phyloP scores from a whole-genome alignment of 768 basidiomycete species.

The Mycena haematopus region DNA sequence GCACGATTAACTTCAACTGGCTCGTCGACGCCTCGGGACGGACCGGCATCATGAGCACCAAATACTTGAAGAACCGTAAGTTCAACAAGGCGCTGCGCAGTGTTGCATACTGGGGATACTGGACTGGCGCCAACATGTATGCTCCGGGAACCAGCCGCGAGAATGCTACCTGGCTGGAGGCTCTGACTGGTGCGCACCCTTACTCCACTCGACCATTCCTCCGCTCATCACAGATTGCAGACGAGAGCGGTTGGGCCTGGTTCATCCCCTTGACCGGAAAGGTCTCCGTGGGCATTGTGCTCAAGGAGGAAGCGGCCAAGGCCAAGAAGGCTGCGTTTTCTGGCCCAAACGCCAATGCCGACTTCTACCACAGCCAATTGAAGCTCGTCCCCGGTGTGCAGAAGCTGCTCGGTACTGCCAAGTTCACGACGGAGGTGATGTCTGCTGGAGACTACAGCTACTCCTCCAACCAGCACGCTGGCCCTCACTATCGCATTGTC shows the following conservation, averaged over 20 bases:
- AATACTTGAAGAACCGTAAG: slow-evolving; percentile 53
- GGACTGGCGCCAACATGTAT: slow-evolving; percentile 46
- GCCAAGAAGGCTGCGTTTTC: slow-evolving; percentile 21
- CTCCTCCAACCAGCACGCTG: slow-evolving; percentile 11
- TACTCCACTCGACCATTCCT: too few species aligned
- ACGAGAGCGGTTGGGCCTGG: slow-evolving; percentile 46
- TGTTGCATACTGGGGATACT: slow-evolving; percentile 60
- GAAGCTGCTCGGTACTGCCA: neutral
- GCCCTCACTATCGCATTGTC: slow-evolving; percentile 11
- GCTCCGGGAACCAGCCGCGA: slow-evolving; percentile 38
- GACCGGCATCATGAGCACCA: slow-evolving; percentile 55
- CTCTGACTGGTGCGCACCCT: slow-evolving; percentile 40
- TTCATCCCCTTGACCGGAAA: slow-evolving; percentile 43
- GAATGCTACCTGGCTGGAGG: slow-evolving; percentile 50
- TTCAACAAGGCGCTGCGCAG: slow-evolving; percentile 53
- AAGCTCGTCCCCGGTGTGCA: slow-evolving; percentile 2
- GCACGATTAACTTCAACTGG: slow-evolving; percentile 61
- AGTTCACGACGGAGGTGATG: neutral
- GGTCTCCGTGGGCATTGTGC: slow-evolving; percentile 45
- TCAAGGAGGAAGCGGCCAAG: slow-evolving; percentile 38
- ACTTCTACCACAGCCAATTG: neutral
- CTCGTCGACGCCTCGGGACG: slow-evolving; percentile 72
- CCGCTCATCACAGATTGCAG: slow-evolving; percentile 27
- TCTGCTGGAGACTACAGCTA: slow-evolving; percentile 17
- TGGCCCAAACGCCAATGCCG: neutral